Conservation (phyloP, 331 rosid species). For the Dryas integrifolia region DNA sequence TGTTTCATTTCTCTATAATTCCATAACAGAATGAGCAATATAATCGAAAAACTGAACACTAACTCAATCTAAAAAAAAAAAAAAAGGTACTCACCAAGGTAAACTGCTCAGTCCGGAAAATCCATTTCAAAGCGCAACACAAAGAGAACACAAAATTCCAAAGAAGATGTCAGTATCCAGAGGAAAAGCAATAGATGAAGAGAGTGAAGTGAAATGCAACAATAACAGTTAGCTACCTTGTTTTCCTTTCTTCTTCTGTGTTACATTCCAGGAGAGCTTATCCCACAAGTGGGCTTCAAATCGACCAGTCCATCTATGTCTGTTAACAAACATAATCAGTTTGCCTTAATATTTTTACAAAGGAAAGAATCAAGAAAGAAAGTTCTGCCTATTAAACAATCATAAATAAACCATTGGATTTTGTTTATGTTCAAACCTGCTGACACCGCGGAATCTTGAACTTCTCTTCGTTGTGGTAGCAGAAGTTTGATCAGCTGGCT, state of each 20-base stretch:
- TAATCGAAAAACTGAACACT: not conserved
- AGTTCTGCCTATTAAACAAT: not conserved
- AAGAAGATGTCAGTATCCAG: not conserved
- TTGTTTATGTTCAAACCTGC: conserved; percentile 35
- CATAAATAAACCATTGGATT: not conserved
- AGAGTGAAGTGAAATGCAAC: not conserved
- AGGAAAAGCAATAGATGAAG: not conserved
- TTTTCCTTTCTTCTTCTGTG: conserved; percentile 86
- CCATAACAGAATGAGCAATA: not conserved
- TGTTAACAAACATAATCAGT: conserved; percentile 25
- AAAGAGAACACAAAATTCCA: conserved; percentile 25
- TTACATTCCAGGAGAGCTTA: conserved; percentile 78
- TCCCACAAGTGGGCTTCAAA: conserved; percentile 88
- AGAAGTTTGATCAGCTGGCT: conserved; percentile 39
- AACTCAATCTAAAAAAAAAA: not conserved
- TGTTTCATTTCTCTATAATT: not conserved
- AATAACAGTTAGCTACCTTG: conserved; percentile 42
- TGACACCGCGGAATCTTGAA: conserved; percentile 70
- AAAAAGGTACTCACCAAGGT: conserved; percentile 58
- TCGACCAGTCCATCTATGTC: conserved; percentile 84
- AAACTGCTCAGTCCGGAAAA: conserved; percentile 41
- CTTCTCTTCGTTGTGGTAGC: conserved; percentile 55
- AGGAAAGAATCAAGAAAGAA: not conserved
- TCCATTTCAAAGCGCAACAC: conserved; percentile 24
- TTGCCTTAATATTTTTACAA: not conserved